Base-by-base conservation (phyloP, 352 stramenopile genomes). In the Thalassiosira oceanica region DNA sequence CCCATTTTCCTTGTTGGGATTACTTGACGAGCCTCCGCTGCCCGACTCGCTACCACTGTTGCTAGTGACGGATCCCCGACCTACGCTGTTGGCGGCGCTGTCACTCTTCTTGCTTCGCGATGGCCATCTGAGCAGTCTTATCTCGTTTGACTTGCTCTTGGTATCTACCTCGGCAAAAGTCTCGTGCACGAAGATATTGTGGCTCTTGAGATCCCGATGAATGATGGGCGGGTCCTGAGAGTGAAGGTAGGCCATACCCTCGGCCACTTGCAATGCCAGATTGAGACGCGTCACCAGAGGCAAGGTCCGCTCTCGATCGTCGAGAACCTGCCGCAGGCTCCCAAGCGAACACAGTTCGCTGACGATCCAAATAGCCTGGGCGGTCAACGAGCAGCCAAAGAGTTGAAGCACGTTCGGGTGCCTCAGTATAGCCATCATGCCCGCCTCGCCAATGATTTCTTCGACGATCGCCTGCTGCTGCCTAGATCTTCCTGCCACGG, bases 121-220 rank as follows among this genome's bases (percentile, higher is more conserved):
- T 29, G 54, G 28, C 58, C 61, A 78, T 49, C 33, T 31, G 27
- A 71, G 50, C 41, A 73, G 26, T 42, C 61, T 68, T 31, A 42
- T 79, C 26, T 74, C 61, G 36, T 71, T 82, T 24, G 45, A 68
- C 35, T 76, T 83, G 13, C 72, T 48, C 27, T 67, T 70, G 20
- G 33, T 13, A 13, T 72, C 48, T 37, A 61, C 49, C 61, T 98
- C 82, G 58, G 70, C 86, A 45, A 86, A 88, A 20, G 87, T 91
- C 69, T 93, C 88, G 41, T 92, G 80, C 42, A 93, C 79, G 68
- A 94, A 94, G 49, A 94, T 91, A 64, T 94, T 94, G 56, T 94
- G 85, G 50, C 82, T 91, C 61, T 94, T 94, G 1, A 94, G 63
- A 67, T 94, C 90, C 20, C 90, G 66, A 72, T 94, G 90, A 55